Conservation (phyloP, 306 rosid genomes). For the Boehmeria nivea region DNA sequence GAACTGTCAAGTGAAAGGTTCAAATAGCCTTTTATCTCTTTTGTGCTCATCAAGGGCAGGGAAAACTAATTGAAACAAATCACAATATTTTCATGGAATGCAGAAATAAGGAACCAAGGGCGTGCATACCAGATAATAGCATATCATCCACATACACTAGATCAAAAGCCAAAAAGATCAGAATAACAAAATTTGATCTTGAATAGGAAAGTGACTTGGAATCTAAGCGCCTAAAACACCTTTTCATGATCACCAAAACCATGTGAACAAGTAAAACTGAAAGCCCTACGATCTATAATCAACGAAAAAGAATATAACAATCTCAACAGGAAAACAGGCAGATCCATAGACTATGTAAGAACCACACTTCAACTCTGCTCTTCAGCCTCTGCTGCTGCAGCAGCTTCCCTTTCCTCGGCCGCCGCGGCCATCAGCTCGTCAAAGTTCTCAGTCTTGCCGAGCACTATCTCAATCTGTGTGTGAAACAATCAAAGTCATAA, state of each 20-base stretch:
- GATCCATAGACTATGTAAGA: conserved; percentile 18
- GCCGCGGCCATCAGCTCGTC: conserved; percentile 62
- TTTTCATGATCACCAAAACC: conserved; percentile 12
- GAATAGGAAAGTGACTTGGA: conserved; percentile 7
- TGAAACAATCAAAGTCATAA: background rate
- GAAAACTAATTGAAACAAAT: too few relatives aligned
- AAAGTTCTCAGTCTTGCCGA: conserved; percentile 52
- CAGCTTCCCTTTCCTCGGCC: conserved; percentile 49
- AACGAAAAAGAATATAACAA: background rate
- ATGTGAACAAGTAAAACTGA: conserved; percentile 1
- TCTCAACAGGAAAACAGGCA: conserved; percentile 1
- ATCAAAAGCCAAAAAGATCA: conserved; percentile 3
- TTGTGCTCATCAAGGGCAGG: too few relatives aligned
- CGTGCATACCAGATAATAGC: background rate
- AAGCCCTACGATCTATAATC: conserved; percentile 7
- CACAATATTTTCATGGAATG: background rate
- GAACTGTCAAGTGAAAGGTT: too few relatives aligned
- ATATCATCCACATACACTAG: background rate
- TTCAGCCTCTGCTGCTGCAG: conserved; percentile 30
- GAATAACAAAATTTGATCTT: conserved; percentile 14
- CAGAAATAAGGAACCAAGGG: conserved; percentile 4
- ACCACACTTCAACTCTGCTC: conserved; percentile 37
- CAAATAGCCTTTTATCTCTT: too few relatives aligned
- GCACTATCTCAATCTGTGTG: conserved; percentile 49
- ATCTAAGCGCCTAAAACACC: conserved; percentile 23